Base-by-base conservation (phyloP, 495 filamentous ascomycete species). In the Cryomyces antarcticus region DNA sequence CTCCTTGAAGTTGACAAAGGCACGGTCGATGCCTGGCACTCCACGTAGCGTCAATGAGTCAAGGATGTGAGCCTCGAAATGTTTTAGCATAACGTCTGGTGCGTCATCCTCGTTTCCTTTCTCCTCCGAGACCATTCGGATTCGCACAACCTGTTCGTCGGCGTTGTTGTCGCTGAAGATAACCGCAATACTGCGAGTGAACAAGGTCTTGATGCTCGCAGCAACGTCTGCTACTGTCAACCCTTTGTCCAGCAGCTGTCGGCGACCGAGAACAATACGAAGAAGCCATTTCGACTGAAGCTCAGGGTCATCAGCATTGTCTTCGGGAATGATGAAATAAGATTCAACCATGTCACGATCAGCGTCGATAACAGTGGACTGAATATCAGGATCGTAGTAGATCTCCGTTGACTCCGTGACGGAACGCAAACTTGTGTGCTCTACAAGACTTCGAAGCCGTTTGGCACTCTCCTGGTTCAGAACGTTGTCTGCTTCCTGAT, bases 141-240 rank as follows among this genome's bases (percentile, higher is more conserved):
- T 78, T 57, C 89, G 88, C 48, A 99, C 82, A 40, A 95, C 78
- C 56, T 92, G 86, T 54, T 93, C 75, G 46, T 94, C 88, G 28
- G 87, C 88, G 57, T 99, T 99, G 64, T 95, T 87, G 53, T 99
- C 89, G 58, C 83, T 92, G 68, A 93, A 95, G 37, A 99, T 84
- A 35, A 97, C 77, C 7, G 85, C 85, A 45, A 94, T 66, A 59
- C 95, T 85, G 38, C 71, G 73, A n/a, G 72, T 72, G 54, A 92
- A 96, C 29, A 79, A 76, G 42, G 83, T 73, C 60, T 92, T 92
- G 61, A 97, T 82, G 57, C 73, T 76, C 30, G 68, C 57, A n/a
- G 84, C 89, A 49, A 99, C 89, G 51, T 95, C 87, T 48, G 93
- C 80, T 37, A 96, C 83, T 1, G 75, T 78, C 44, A 99, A 67